Percentiles rank a stretch among this genome's conserved stretches.
Conservation (phyloP, 2,329 filamentous ascomycete genomes). For the Neofusicoccum sp. region DNA sequence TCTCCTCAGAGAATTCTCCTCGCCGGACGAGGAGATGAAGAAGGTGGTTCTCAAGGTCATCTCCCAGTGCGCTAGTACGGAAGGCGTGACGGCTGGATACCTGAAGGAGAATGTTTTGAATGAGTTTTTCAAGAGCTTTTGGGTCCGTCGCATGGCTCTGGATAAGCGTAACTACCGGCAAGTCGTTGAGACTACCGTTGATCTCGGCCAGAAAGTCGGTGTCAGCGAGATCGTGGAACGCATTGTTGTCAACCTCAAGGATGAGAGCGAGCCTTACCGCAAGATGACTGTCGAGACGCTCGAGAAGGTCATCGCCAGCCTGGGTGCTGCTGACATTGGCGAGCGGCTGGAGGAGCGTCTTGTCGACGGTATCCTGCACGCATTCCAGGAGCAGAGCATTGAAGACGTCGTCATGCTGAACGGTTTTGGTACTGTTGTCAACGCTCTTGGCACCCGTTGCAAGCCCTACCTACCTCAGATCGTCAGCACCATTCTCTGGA, state of each 20-base stretch:
- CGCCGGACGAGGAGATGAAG: constrained; percentile 99
- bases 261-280: constrained; percentile 94
- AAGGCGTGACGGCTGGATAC: constrained; percentile 91
- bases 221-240: constrained; percentile 91
- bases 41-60: constrained; percentile 98
- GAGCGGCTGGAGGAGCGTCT: constrained; percentile 89
- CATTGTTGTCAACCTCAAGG: constrained; percentile 92
- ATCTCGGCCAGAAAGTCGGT: constrained; percentile 96
- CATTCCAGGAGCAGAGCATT: constrained; percentile 97
- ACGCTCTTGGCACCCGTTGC: constrained; percentile 87
- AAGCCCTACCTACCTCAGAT: constrained; percentile 97
- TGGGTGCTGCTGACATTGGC: constrained; percentile 91
- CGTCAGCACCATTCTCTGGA: constrained; percentile 92
- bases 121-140: constrained; percentile 99
- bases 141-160: constrained; percentile 93
- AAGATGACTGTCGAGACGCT: constrained; percentile 99
- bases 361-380: constrained; percentile 90
- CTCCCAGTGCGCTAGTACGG: constrained; percentile 89
- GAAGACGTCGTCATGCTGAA: constrained; percentile 96
- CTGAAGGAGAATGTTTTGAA: constrained; percentile 92
- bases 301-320: constrained; percentile 89
- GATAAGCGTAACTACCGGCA: constrained; percentile 98
- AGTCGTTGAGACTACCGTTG: constrained; percentile 96
- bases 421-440: constrained; percentile 96
- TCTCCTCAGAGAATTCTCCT: constrained; percentile 89